These are phyloP conservation scores for Phytophthora foliorum DNA, from an alignment of 352 stramenopile species.

Conservation along the genomic window DNA sequence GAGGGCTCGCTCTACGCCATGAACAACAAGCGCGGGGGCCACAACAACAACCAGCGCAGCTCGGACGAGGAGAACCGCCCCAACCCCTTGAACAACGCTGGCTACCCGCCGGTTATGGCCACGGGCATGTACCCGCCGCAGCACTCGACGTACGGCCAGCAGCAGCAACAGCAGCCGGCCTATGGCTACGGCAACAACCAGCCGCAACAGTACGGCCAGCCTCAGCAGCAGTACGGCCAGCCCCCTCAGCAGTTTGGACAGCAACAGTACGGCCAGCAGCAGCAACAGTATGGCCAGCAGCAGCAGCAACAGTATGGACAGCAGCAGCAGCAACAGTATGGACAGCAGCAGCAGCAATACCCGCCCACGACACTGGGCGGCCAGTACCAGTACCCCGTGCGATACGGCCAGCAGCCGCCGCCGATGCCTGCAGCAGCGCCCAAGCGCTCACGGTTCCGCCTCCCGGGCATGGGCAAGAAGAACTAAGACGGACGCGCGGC, in stretches of 20 bases:
- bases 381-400: conserved; percentile 7
- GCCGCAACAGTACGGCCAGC: conserved; percentile 29
- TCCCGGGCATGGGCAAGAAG: conserved; percentile 79
- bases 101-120: conserved; percentile 58
- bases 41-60: conserved; percentile 50
- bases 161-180: conserved; percentile 38
- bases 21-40: conserved; percentile 48
- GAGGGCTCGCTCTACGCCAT: conserved; percentile 76
- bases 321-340: conserved; percentile 34
- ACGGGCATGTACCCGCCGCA: conserved; percentile 63
- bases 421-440: conserved; percentile 57
- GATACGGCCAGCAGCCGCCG: conserved; percentile 45
- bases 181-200: conserved; percentile 39
- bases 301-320: conserved; percentile 27
- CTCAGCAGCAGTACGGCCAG: conserved; percentile 37
- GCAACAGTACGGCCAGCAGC: conserved; percentile 24
- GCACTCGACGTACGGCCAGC: conserved; percentile 54
- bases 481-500: conserved; percentile 62
- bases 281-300: conserved; percentile 40
- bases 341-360: conserved; percentile 14
- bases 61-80: conserved; percentile 73
- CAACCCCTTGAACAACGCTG: conserved; percentile 37
- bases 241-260: conserved; percentile 36
- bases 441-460: conserved; percentile 81
- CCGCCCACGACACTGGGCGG: background rate